Evolutionary conservation across 257 asterid species (phyloP).

Genomic region (Rauvolfia tetraphylla): DNA sequence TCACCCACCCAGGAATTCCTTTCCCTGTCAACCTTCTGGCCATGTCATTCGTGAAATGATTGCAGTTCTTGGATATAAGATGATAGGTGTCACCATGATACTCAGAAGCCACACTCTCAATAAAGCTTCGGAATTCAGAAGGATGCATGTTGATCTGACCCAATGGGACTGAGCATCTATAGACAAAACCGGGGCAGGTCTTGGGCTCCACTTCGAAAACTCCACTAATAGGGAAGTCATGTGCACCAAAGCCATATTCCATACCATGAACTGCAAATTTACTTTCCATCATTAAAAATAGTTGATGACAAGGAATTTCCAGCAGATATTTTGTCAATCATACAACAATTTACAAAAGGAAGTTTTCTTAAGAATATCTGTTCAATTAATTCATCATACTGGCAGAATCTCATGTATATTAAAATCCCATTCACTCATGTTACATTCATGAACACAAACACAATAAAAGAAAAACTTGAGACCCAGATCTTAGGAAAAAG

Average conservation of each 20-base stretch:
- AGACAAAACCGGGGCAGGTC: constrained; percentile 50
- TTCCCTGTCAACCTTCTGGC: constrained; percentile 36
- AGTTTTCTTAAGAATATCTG: not conserved
- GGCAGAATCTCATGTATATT: not conserved
- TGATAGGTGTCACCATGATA: constrained; percentile 54
- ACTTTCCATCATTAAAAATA: not conserved
- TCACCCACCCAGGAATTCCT: constrained; percentile 57
- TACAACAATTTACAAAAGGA: not conserved
- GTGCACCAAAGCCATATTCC: constrained; percentile 59
- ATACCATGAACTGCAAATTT: constrained; percentile 39
- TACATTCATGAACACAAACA: not conserved
- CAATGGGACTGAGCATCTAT: constrained; percentile 42
- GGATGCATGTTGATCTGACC: constrained; percentile 35
- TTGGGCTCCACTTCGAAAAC: constrained; percentile 57
- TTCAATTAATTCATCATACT: not conserved
- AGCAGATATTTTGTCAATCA: not conserved
- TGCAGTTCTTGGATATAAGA: constrained; percentile 51
- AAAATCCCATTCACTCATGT: not conserved
- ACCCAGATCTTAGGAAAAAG: not conserved
- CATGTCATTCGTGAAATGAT: constrained; percentile 51
- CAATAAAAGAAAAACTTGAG: not conserved
- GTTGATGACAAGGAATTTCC: not conserved
- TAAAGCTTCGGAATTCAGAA: constrained; percentile 39
- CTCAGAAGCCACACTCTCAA: constrained; percentile 47
- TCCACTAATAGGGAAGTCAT: constrained; percentile 53